phyloP scores from a whole-genome alignment of 1,284 basidiomycete species.

The Ustilago curta region DNA sequence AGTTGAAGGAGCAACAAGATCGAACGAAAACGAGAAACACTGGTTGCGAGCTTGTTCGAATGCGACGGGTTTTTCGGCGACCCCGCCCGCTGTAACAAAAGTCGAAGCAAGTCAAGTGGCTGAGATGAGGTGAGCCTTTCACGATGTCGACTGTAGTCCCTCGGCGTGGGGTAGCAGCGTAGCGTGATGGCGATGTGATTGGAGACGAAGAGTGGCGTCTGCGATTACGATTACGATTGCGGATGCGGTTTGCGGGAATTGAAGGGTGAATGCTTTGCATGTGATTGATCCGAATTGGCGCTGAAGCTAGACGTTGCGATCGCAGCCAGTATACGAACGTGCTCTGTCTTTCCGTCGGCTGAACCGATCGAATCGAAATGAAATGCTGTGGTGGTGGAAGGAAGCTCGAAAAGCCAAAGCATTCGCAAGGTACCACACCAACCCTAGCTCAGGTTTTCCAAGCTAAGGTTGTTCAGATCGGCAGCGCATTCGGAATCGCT shows the following conservation, averaged over 20 bases:
- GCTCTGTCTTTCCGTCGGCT: not conserved
- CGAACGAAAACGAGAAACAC: too few relatives aligned
- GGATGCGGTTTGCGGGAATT: not conserved
- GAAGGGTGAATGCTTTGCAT: not conserved
- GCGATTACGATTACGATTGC: not conserved
- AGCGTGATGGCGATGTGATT: not conserved
- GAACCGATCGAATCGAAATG: not conserved
- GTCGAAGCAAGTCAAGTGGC: not conserved
- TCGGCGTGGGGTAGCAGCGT: not conserved
- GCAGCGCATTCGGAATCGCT: slow-evolving; percentile 1
- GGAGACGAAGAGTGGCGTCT: not conserved
- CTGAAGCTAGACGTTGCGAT: not conserved
- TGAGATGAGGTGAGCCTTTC: not conserved
- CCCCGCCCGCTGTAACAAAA: not conserved
- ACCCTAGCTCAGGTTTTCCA: not conserved
- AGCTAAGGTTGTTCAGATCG: not conserved
- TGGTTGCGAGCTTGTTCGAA: not conserved
- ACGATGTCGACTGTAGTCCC: not conserved
- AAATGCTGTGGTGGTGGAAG: not conserved
- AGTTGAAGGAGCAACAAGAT: not conserved
- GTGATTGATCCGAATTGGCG: too few relatives aligned
- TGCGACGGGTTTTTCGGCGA: not conserved
- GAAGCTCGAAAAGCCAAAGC: not conserved
- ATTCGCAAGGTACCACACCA: not conserved
- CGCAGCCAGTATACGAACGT: not conserved